Conservation (phyloP, 192 early-diverging fungal genomes). For the Chytriomyces confervae region DNA sequence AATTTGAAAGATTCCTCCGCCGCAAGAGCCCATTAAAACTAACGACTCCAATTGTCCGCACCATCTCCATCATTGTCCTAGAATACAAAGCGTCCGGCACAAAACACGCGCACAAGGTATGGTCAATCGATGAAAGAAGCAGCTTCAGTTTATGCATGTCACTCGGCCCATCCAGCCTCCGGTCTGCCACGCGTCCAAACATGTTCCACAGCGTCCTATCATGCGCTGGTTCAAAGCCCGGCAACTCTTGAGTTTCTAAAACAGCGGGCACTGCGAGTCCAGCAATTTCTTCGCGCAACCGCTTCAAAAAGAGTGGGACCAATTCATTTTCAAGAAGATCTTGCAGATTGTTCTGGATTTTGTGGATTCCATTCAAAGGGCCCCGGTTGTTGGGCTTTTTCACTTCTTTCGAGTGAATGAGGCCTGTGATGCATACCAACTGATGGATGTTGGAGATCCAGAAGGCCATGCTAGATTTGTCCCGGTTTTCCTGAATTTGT, state of each 20-base stretch:
- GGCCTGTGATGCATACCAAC: constrained; percentile 74
- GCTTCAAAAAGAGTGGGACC: constrained; percentile 87
- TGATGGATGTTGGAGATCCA: constrained; percentile 93
- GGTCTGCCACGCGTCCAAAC: constrained; percentile 50
- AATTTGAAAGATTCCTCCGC: constrained; percentile 88
- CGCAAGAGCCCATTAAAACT: constrained; percentile 89
- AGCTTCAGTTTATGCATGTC: constrained; percentile 83
- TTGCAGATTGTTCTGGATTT: constrained; percentile 75
- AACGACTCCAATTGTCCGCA: constrained; percentile 84
- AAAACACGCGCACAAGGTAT: constrained; percentile 85
- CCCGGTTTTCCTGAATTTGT: background rate
- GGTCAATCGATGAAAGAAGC: constrained; percentile 83
- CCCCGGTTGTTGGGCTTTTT: constrained; percentile 58
- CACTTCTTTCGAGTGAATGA: constrained; percentile 27
- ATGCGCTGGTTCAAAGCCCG: constrained; percentile 70
- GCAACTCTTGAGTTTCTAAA: constrained; percentile 84
- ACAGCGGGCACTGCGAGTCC: constrained; percentile 86
- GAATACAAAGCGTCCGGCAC: constrained; percentile 76
- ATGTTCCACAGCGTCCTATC: constrained; percentile 76
- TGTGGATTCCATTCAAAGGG: constrained; percentile 69
- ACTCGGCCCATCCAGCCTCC: constrained; percentile 59
- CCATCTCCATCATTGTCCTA: constrained; percentile 84
- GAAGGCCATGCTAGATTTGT: constrained; percentile 67
- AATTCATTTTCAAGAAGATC: constrained; percentile 82
- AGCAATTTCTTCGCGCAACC: constrained; percentile 80